phyloP scores from a whole-genome alignment of 106 monocot genomes.

The Triglochin maritima region DNA sequence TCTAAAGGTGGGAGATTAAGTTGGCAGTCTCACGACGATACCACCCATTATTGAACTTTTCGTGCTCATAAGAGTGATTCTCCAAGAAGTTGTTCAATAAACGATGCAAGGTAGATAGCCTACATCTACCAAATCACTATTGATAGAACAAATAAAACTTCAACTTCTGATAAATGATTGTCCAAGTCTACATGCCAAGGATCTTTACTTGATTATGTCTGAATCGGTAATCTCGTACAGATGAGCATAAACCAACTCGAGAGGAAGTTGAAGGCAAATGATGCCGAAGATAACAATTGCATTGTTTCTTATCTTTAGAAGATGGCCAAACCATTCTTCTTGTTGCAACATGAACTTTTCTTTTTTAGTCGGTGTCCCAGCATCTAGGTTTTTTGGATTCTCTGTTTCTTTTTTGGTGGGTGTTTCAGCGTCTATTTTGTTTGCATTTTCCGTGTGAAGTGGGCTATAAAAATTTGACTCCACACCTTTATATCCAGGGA shows the following conservation, averaged over 20 bases:
- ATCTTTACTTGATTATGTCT: constrained; percentile 51
- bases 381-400: too few species aligned
- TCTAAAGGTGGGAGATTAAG: too few species aligned
- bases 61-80: too few species aligned
- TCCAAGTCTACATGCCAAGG: too few species aligned
- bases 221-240: constrained; percentile 60
- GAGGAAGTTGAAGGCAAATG: constrained; percentile 85
- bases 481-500: constrained; percentile 33
- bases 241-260: constrained; percentile 92
- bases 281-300: constrained; percentile 64
- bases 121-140: too few species aligned
- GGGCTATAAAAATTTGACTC: constrained; percentile 13
- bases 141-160: too few species aligned
- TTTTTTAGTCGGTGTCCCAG: constrained; percentile 27
- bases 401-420: too few species aligned
- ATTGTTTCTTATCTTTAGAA: constrained; percentile 68
- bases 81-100: too few species aligned
- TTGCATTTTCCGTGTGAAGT: constrained; percentile 15
- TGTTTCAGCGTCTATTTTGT: constrained; percentile 19
- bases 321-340: constrained; percentile 73
- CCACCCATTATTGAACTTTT: too few species aligned
- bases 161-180: too few species aligned
- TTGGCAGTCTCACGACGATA: too few species aligned
- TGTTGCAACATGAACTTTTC: constrained; percentile 41
- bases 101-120: too few species aligned